phyloP scores from a whole-genome alignment of 371 early-diverging fungal genomes.

The Zychaea mexicana region DNA sequence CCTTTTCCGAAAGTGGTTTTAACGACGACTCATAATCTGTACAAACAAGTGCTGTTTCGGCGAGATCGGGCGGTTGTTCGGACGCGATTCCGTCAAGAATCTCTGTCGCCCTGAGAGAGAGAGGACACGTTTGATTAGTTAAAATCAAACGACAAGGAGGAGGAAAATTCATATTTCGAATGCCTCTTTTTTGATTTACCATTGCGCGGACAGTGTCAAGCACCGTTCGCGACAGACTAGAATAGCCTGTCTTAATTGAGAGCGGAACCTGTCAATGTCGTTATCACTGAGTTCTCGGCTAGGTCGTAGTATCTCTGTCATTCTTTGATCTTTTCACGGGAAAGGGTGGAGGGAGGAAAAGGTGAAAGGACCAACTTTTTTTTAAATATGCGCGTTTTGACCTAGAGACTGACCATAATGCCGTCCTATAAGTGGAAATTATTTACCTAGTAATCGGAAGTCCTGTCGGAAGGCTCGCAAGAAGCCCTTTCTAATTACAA shows the following conservation, averaged over 20 bases:
- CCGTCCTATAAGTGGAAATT: no score
- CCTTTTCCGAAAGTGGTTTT: constrained; percentile 32
- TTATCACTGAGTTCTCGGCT: not conserved
- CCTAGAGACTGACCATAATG: no score
- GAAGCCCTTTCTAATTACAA: no score
- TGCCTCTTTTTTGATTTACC: constrained; percentile 47
- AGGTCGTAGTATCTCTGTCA: not conserved
- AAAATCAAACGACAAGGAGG: not conserved
- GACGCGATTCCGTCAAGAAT: constrained; percentile 60
- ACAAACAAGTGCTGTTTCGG: constrained; percentile 10
- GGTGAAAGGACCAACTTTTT: no score
- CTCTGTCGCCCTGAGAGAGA: constrained; percentile 68
- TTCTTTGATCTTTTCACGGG: no score
- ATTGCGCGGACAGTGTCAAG: constrained; percentile 68
- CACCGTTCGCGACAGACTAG: constrained; percentile 72
- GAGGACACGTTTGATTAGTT: not conserved
- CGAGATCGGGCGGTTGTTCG: not conserved
- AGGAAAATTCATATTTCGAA: no score
- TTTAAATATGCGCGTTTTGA: no score
- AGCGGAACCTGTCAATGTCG: constrained; percentile 22
- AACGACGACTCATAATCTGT: constrained; percentile 12
- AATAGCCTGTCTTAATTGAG: constrained; percentile 49
- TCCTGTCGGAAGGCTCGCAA: no score
- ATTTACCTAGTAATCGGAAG: no score
- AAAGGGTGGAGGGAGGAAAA: no score